A percentile compares a stretch with the other conserved stretches of the same genome.
Evolutionary conservation across 805 yeast genomes (phyloP).

Genomic region (Ogataea parapolymorpha): DNA sequence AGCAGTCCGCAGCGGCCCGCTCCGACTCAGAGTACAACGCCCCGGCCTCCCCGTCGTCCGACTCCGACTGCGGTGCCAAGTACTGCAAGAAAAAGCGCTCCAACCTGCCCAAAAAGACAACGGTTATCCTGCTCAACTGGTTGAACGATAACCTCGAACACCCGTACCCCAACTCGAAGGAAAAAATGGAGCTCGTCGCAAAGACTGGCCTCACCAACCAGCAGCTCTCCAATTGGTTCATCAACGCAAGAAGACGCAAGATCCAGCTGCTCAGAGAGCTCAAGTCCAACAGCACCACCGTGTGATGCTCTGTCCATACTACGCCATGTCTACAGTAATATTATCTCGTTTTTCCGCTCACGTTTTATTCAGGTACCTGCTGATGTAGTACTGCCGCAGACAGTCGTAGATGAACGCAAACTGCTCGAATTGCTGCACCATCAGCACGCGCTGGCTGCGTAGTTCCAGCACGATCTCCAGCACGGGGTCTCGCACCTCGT

Average conservation of each 20-base stretch:
- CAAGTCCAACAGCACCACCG: conserved; percentile 25
- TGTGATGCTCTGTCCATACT: conserved; percentile 4
- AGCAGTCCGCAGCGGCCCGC: neutral
- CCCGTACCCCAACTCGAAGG: conserved; percentile 58
- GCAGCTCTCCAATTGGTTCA: conserved; percentile 60
- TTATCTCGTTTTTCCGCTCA: neutral
- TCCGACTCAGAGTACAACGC: conserved; percentile 13
- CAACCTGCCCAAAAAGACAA: conserved; percentile 59
- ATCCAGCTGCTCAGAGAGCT: conserved; percentile 46
- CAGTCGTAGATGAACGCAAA: conserved; percentile 47
- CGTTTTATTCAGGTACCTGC: conserved; percentile 9
- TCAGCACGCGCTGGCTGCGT: conserved; percentile 46
- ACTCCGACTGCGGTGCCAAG: conserved; percentile 5
- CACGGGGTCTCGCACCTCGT: conserved; percentile 37
- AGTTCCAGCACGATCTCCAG: conserved; percentile 42
- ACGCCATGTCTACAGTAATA: neutral
- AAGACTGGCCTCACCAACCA: conserved; percentile 56
- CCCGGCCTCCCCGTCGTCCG: conserved; percentile 19
- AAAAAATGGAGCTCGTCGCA: conserved; percentile 50
- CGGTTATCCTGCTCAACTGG: conserved; percentile 51
- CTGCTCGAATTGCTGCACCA: conserved; percentile 55
- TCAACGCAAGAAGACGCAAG: conserved; percentile 59
- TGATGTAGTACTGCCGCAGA: conserved; percentile 20
- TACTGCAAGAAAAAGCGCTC: conserved; percentile 38
- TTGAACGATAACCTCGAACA: conserved; percentile 53